Evolutionary conservation across 73 alveolate genomes (phyloP).

Genomic region (Paramecium pentaurelia): DNA sequence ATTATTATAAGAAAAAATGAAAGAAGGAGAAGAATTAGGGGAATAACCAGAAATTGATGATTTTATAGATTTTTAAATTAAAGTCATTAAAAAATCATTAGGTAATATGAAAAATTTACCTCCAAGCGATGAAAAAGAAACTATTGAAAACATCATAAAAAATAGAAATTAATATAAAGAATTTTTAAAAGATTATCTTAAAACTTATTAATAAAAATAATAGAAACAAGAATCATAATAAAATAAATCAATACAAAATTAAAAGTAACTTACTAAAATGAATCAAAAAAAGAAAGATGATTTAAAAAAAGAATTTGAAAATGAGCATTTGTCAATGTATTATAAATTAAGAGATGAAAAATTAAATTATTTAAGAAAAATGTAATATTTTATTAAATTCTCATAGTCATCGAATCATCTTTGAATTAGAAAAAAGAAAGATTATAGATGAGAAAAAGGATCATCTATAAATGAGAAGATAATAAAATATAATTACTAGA

Average conservation of each 20-base stretch:
- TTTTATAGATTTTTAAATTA: constrained; percentile 4
- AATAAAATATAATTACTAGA: constrained; percentile 39
- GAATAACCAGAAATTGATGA: background rate
- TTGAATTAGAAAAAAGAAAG: constrained; percentile 59
- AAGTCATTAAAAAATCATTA: background rate
- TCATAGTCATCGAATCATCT: constrained; percentile 49
- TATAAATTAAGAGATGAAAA: constrained; percentile 53
- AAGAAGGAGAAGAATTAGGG: background rate
- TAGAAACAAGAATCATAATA: background rate
- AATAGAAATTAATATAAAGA: constrained; percentile 4
- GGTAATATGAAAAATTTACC: background rate
- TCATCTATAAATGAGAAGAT: constrained; percentile 42
- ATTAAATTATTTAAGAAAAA: constrained; percentile 48
- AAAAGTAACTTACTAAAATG: background rate
- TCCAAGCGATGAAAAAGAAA: constrained; percentile 13
- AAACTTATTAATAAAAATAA: background rate
- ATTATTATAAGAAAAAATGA: background rate
- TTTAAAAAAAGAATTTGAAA: constrained; percentile 53
- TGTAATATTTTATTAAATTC: constrained; percentile 9
- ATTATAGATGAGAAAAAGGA: constrained; percentile 59
- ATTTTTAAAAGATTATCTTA: constrained; percentile 18
- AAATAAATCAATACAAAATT: background rate
- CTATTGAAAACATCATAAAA: background rate
- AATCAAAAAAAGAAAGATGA: constrained; percentile 36
- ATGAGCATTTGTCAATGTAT: constrained; percentile 49